Conservation (phyloP, 176 grass and related monocot genomes). For the Dactylis glomerata region DNA sequence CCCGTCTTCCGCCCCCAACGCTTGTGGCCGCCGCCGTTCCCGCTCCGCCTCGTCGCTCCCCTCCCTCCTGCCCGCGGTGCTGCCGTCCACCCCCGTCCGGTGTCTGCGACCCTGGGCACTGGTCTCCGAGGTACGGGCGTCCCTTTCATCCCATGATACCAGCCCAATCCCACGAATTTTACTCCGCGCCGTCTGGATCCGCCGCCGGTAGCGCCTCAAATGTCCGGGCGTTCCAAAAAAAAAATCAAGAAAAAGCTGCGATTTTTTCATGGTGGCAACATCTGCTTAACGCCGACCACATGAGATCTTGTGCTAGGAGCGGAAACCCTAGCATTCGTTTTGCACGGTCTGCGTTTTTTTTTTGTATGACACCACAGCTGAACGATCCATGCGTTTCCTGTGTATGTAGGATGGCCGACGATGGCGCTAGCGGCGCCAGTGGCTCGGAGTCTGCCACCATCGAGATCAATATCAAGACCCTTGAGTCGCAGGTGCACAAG, state of each 20-base stretch:
- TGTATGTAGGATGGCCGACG: conserved; percentile 64
- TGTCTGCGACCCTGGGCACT: neutral
- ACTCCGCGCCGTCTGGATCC: neutral
- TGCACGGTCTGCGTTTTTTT: neutral
- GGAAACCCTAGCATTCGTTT: neutral
- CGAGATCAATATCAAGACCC: conserved; percentile 89
- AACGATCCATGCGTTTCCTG: neutral
- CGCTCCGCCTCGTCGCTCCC: neutral
- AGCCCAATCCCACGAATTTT: neutral
- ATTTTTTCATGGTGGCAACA: neutral
- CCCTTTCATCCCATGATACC: neutral
- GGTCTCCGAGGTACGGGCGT: neutral
- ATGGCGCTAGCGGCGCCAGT: conserved; percentile 27
- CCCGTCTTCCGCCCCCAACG: neutral
- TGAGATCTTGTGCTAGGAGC: neutral
- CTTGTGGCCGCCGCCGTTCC: neutral
- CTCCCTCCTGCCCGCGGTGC: neutral
- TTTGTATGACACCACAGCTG: neutral
- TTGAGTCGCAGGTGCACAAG: conserved; percentile 79
- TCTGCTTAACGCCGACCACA: neutral
- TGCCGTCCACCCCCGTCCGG: neutral
- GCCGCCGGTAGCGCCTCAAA: neutral
- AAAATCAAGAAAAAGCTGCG: neutral
- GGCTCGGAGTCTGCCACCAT: conserved; percentile 52
- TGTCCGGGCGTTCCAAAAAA: neutral